Conservation (phyloP, 2,329 filamentous ascomycete species). For the Chrysosphaeria jannelii region DNA sequence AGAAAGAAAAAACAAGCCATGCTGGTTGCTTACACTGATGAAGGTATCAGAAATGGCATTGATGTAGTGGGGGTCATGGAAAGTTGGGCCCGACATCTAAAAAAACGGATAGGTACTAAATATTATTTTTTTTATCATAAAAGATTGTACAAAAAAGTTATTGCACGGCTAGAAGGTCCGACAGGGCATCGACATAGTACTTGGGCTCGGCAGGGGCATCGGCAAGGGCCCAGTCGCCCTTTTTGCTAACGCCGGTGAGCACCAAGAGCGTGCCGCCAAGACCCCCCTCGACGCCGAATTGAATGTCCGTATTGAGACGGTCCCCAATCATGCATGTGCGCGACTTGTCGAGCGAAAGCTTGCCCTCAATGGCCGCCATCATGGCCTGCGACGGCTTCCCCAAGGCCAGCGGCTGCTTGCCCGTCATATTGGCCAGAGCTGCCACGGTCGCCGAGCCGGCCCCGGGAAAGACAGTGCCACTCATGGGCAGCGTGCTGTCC, state of each 20-base stretch:
- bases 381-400: slow-evolving; percentile 95
- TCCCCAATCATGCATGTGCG: slow-evolving; percentile 92
- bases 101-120: too few species aligned
- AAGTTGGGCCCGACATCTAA: too few species aligned
- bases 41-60: too few species aligned
- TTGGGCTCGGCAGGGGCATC: slow-evolving; percentile 40
- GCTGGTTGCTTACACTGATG: too few species aligned
- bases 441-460: slow-evolving; percentile 49
- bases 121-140: too few species aligned
- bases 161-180: too few species aligned
- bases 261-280: slow-evolving; percentile 79
- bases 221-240: slow-evolving; percentile 49
- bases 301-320: slow-evolving; percentile 78
- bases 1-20: too few species aligned
- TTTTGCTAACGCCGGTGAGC: slow-evolving; percentile 64
- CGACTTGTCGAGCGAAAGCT: slow-evolving; percentile 62
- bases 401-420: slow-evolving; percentile 40
- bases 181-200: slow-evolving; percentile 61
- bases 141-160: too few species aligned
- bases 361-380: slow-evolving; percentile 97
- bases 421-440: slow-evolving; percentile 43
- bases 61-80: too few species aligned
- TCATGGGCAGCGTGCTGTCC: slow-evolving; percentile 66
- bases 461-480: slow-evolving; percentile 63
- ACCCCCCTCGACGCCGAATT: slow-evolving; percentile 73